Percentiles rank a stretch among this genome's conserved stretches.
Evolutionary conservation across 192 early-diverging fungal species (phyloP).

Genomic region (Backusella macrospora): DNA sequence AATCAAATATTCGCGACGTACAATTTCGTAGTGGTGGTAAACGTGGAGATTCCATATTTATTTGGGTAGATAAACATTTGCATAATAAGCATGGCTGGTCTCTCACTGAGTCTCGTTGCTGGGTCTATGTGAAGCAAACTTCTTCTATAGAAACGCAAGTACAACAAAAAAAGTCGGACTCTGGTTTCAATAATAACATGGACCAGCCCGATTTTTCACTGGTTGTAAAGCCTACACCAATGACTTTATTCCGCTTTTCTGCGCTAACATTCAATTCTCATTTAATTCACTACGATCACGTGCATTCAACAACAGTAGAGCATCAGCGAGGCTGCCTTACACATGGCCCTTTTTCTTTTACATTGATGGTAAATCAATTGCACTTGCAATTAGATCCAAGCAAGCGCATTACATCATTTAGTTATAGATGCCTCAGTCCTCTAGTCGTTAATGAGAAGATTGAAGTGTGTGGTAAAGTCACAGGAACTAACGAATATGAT

Average conservation of each 20-base stretch:
- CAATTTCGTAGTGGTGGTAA: conserved; percentile 53
- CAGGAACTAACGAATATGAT: conserved; percentile 2
- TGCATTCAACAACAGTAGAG: conserved; percentile 12
- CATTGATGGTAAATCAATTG: conserved; percentile 14
- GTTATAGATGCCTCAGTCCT: conserved; percentile 18
- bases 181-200: not conserved
- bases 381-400: not conserved
- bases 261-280: conserved; percentile 25
- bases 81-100: conserved; percentile 62
- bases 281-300: conserved; percentile 22
- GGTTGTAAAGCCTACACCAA: not conserved
- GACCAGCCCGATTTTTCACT: conserved; percentile 5
- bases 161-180: not conserved
- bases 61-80: conserved; percentile 66
- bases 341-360: conserved; percentile 21
- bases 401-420: not conserved
- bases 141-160: not conserved
- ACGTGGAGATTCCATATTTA: conserved; percentile 67
- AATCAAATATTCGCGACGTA: conserved; percentile 55
- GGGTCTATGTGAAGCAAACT: conserved; percentile 60
- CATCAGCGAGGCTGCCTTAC: conserved; percentile 22
- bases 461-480: not conserved
- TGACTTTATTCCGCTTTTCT: conserved; percentile 21
- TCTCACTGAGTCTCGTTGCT: conserved; percentile 64
- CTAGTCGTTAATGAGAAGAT: conserved; percentile 10